Conservation (phyloP, 2,329 filamentous ascomycete genomes). For the Phialophora chinensis region DNA sequence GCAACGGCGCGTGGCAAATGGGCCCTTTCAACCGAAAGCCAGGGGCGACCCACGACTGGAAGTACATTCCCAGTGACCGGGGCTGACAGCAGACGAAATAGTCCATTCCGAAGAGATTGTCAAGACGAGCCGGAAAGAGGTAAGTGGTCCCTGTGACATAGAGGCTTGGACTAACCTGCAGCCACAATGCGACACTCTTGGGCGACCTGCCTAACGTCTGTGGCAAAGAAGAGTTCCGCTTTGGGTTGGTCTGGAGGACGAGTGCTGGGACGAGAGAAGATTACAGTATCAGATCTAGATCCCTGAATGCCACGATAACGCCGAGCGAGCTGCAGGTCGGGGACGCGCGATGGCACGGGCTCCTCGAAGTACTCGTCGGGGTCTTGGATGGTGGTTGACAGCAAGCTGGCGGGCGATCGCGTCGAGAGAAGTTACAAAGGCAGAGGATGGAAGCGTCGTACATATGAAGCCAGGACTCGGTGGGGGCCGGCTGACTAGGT, state of each 20-base stretch:
- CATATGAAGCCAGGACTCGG: constrained; percentile 12
- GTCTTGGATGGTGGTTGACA: background rate
- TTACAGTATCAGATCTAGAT: constrained; percentile 18
- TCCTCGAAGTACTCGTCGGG: background rate
- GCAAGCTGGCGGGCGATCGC: background rate
- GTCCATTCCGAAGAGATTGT: constrained; percentile 20
- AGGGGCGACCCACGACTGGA: constrained; percentile 19
- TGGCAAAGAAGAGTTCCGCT: constrained; percentile 21
- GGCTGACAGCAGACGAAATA: constrained; percentile 18
- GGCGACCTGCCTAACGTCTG: constrained; percentile 19
- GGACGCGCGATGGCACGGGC: background rate
- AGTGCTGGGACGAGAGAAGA: constrained; percentile 3
- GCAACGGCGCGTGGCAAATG: constrained; percentile 28
- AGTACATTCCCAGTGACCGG: constrained; percentile 11
- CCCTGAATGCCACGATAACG: background rate
- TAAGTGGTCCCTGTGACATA: constrained; percentile 16
- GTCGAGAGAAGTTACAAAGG: background rate
- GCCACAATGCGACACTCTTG: constrained; percentile 24
- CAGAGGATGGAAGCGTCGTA: background rate
- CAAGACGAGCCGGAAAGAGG: constrained; percentile 12
- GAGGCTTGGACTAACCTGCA: constrained; percentile 27
- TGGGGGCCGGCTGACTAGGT: constrained; percentile 22
- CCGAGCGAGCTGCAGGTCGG: background rate
- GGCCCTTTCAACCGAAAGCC: constrained; percentile 6
- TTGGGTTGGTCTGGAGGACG: constrained; percentile 9